A percentile compares a stretch with the other conserved stretches of the same genome.
phyloP scores from a whole-genome alignment of 495 filamentous ascomycete genomes.

The Xylaria bambusicola region DNA sequence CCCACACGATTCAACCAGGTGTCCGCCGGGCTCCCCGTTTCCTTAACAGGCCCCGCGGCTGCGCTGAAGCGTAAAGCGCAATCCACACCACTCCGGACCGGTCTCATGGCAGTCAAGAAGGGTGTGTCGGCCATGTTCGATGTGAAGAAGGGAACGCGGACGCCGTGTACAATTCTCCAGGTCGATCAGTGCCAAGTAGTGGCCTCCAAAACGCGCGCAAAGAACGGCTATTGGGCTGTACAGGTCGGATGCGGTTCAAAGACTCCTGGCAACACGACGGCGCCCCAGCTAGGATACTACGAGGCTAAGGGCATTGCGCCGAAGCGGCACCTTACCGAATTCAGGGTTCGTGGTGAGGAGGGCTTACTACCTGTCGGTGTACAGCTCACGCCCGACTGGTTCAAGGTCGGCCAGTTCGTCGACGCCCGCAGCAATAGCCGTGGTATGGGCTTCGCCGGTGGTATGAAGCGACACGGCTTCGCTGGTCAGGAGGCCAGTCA shows the following conservation, averaged over 20 bases:
- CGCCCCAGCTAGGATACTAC: slow-evolving; percentile 83
- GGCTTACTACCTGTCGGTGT: slow-evolving; percentile 73
- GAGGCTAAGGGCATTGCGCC: slow-evolving; percentile 74
- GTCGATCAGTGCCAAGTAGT: slow-evolving; percentile 89
- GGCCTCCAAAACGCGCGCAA: slow-evolving; percentile 74
- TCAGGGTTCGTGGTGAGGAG: slow-evolving; percentile 71
- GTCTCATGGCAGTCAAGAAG: slow-evolving; percentile 82
- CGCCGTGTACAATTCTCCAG: slow-evolving; percentile 89
- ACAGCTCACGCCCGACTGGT: slow-evolving; percentile 78
- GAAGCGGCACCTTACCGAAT: slow-evolving; percentile 81
- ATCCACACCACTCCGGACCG: slow-evolving; percentile 77
- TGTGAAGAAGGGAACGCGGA: slow-evolving; percentile 72
- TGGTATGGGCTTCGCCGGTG: slow-evolving; percentile 92
- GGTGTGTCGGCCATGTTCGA: slow-evolving; percentile 94
- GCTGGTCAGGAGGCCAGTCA: slow-evolving; percentile 87
- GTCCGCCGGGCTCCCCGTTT: slow-evolving; percentile 52
- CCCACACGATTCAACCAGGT: slow-evolving; percentile 55
- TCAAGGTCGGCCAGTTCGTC: slow-evolving; percentile 85
- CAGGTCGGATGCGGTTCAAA: slow-evolving; percentile 85
- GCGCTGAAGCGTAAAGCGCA: slow-evolving; percentile 76
- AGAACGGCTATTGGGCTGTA: slow-evolving; percentile 89
- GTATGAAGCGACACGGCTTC: slow-evolving; percentile 94
- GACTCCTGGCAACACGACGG: slow-evolving; percentile 70
- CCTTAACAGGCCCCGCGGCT: slow-evolving; percentile 72
- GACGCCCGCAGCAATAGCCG: slow-evolving; percentile 76